Conservation (phyloP, 179 eudicot genomes). For the Beta corolliflora region DNA sequence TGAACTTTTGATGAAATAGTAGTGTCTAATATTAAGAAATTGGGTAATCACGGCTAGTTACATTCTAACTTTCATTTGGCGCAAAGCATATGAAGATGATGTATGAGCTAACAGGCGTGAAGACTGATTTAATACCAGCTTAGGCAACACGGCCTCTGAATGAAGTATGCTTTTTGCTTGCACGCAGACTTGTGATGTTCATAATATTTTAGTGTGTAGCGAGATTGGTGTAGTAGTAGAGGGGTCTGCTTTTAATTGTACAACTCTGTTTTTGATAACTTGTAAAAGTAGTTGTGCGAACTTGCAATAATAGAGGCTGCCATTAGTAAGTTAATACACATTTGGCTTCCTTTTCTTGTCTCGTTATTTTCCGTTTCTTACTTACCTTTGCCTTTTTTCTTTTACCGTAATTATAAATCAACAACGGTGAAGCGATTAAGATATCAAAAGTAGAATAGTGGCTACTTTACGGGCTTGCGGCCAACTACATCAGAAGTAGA, state of each 20-base stretch:
- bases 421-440: too few relatives aligned
- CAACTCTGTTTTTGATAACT: not conserved
- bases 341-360: not conserved
- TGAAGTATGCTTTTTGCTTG: not conserved
- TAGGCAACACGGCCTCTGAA: not conserved
- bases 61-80: not conserved
- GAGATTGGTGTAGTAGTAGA: not conserved
- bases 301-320: not conserved
- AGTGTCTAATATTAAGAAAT: not conserved
- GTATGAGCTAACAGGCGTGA: not conserved
- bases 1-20: not conserved
- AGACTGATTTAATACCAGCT: conserved; percentile 2
- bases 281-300: not conserved
- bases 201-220: too few relatives aligned
- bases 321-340: not conserved
- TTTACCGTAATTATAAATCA: too few relatives aligned
- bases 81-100: not conserved
- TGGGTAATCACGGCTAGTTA: not conserved
- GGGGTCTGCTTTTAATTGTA: not conserved
- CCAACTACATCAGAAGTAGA: too few relatives aligned
- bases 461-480: too few relatives aligned
- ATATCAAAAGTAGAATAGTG: too few relatives aligned
- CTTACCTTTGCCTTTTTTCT: not conserved
- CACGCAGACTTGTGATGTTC: not conserved
- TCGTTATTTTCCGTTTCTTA: not conserved